Percentiles rank a stretch among this genome's conserved stretches.
Evolutionary conservation across 208 protist genomes (phyloP).

Genomic region (Trypanosoma lewisi): DNA sequence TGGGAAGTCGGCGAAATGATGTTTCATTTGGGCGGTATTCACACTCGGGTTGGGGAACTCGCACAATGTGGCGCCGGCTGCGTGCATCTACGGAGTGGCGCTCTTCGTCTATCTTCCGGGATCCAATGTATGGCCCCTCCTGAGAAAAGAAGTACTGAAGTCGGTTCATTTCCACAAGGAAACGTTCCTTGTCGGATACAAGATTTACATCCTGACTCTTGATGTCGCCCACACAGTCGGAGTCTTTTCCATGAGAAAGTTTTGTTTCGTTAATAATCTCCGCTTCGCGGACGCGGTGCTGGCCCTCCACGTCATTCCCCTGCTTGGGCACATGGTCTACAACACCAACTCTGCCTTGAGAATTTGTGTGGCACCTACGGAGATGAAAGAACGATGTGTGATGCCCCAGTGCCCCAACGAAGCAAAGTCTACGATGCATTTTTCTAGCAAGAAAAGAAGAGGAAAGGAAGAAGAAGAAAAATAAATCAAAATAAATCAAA

Average conservation of each 20-base stretch:
- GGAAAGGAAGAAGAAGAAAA: too few species aligned
- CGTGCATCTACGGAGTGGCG: constrained; percentile 41
- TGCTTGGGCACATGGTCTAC: not conserved
- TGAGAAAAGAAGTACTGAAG: constrained; percentile 80
- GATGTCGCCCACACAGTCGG: constrained; percentile 20
- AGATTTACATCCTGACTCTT: constrained; percentile 40
- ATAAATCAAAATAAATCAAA: too few species aligned
- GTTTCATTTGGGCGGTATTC: constrained; percentile 75
- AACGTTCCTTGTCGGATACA: constrained; percentile 42
- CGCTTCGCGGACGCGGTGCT: constrained; percentile 27
- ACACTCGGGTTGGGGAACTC: constrained; percentile 69
- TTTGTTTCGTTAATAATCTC: constrained; percentile 55
- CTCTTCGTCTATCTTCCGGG: constrained; percentile 50
- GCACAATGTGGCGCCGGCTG: constrained; percentile 51
- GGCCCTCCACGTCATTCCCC: not conserved
- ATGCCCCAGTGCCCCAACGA: too few species aligned
- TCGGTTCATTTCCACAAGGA: constrained; percentile 58
- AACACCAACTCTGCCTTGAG: not conserved
- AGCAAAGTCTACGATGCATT: too few species aligned
- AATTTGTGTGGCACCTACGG: not conserved
- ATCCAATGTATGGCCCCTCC: constrained; percentile 79
- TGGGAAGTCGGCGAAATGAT: constrained; percentile 75
- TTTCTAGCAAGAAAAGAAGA: too few species aligned
- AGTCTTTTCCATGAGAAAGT: constrained; percentile 4
- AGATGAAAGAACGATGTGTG: too few species aligned